A percentile compares a stretch with the other conserved stretches of the same genome.
Evolutionary conservation across 1,284 basidiomycete species (phyloP).

Genomic region (Pterulicium gracile): DNA sequence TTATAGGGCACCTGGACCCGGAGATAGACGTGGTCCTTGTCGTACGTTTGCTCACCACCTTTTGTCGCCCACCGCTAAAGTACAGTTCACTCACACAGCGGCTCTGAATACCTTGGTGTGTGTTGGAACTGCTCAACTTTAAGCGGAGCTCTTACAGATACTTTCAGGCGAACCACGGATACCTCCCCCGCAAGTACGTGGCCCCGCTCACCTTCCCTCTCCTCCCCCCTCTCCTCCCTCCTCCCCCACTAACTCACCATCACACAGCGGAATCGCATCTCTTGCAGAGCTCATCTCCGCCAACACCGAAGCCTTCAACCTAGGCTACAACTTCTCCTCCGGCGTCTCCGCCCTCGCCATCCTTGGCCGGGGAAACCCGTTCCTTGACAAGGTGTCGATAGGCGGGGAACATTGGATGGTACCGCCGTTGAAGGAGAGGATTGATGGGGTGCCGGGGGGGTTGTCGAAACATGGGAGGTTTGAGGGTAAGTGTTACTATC

Average conservation of each 20-base stretch:
- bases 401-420: not conserved
- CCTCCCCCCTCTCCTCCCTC: not conserved
- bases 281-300: not conserved
- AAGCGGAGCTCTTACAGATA: not conserved
- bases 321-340: not conserved
- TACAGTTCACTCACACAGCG: not conserved
- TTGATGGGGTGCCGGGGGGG: not conserved
- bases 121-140: not conserved
- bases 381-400: not conserved
- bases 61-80: not conserved
- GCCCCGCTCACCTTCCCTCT: not conserved
- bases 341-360: not conserved
- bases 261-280: constrained; percentile 1
- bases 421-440: not conserved
- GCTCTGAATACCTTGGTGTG: not conserved
- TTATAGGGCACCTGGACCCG: not conserved
- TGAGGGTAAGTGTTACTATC: not conserved
- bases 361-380: not conserved
- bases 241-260: too few species aligned
- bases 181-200: not conserved
- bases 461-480: not conserved
- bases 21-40: constrained; percentile 1
- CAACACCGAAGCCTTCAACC: not conserved
- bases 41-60: not conserved
- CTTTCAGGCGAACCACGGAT: constrained; percentile 1